Evolutionary conservation across 2,329 filamentous ascomycete species (phyloP).

Genomic region (Ophiostoma sp.): DNA sequence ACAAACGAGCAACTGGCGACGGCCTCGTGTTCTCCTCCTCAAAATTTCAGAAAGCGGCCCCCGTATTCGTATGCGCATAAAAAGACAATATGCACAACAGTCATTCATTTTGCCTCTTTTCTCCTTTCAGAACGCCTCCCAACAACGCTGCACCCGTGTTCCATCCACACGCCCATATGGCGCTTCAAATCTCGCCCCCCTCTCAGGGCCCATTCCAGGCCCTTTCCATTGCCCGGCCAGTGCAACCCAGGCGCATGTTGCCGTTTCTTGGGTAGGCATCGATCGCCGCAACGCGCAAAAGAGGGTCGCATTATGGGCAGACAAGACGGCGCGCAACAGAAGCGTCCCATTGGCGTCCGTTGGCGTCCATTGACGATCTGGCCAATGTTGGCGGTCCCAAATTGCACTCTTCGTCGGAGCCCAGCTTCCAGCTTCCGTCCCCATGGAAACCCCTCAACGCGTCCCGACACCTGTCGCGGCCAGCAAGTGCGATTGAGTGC

Average conservation of each 20-base stretch:
- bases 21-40: not conserved
- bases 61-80: not conserved
- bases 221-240: not conserved
- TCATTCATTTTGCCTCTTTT: not conserved
- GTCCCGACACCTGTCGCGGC: conserved; percentile 1
- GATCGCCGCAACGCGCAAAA: not conserved
- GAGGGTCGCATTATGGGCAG: not conserved
- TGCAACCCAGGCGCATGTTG: not conserved
- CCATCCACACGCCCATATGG: conserved; percentile 21
- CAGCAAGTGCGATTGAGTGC: conserved; percentile 9
- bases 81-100: not conserved
- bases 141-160: conserved; percentile 16
- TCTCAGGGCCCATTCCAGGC: not conserved
- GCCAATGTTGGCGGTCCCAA: conserved; percentile 6
- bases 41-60: not conserved
- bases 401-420: conserved; percentile 8
- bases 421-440: conserved; percentile 7
- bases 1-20: not conserved
- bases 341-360: conserved; percentile 9
- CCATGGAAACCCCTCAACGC: conserved; percentile 23
- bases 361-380: conserved; percentile 12
- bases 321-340: not conserved
- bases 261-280: not conserved
- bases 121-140: not conserved
- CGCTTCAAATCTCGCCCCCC: too few species aligned